These are phyloP conservation scores for Auxenochlorella protothecoides DNA, from an alignment of 139 green algal species.

Conservation along the genomic window DNA sequence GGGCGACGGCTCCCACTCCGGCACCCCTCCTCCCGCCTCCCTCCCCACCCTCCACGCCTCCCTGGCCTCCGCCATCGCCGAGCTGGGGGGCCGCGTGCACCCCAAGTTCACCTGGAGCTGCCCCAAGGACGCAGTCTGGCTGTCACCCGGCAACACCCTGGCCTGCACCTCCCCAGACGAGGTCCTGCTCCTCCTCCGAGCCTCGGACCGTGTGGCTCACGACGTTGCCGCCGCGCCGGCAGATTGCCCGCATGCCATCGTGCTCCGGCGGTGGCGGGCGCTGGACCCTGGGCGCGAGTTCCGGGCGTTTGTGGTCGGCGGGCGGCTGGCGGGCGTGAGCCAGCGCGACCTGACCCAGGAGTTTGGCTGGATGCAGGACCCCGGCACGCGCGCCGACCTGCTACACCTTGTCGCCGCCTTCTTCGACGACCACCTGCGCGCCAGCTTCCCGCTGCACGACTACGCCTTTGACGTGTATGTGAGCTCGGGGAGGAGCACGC, in stretches of 20 bases:
- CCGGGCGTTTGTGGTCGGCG: constrained; percentile 75
- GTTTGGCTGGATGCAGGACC: constrained; percentile 34
- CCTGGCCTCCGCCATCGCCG: neutral
- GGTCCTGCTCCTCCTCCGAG: constrained; percentile 83
- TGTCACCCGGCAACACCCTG: constrained; percentile 41
- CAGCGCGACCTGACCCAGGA: constrained; percentile 72
- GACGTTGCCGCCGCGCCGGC: constrained; percentile 50
- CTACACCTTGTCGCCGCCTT: constrained; percentile 28
- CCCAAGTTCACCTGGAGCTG: constrained; percentile 90
- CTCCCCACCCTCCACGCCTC: neutral
- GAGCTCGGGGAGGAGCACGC: constrained; percentile 20
- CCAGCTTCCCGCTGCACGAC: constrained; percentile 24
- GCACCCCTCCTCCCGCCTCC: neutral
- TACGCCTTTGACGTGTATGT: constrained; percentile 80
- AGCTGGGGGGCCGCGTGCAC: constrained; percentile 35
- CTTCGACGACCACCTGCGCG: constrained; percentile 24
- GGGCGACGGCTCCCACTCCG: too few species aligned
- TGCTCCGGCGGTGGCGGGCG: constrained; percentile 64
- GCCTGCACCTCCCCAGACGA: constrained; percentile 57
- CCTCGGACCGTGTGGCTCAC: constrained; percentile 72
- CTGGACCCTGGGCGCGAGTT: constrained; percentile 81
- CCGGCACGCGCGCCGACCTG: constrained; percentile 16
- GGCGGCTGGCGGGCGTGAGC: constrained; percentile 41
- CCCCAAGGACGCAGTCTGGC: constrained; percentile 80
- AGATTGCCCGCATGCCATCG: constrained; percentile 35